Evolutionary conservation across 805 yeast genomes (phyloP), one percentile per base, ranked within the genome.

Genomic region (Lipomyces mesembrius): DNA sequence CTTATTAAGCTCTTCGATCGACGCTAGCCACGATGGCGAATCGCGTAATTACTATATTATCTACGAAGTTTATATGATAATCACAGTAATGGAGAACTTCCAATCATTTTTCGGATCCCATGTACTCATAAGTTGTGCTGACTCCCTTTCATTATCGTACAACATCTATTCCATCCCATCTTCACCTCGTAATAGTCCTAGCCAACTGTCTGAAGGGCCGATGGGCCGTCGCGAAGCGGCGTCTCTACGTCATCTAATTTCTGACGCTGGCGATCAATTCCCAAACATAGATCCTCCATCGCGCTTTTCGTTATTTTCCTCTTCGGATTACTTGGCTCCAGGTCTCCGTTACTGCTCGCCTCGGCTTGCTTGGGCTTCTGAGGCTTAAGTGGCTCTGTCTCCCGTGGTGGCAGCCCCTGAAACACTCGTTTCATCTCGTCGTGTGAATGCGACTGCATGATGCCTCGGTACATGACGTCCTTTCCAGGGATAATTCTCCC

Each of bases 401-500:
- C 7, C 35, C 17, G 59, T 20, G 22, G 17, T 46, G 61, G 32
- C 43, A 43, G 20, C 9, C 39, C 61, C 11, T 14, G 34, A 46
- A 61, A 25, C 12, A 27, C 60, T 7, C 34, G 32, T 20, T 63
- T 49, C 8, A 70, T 29, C 20, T 72, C 63, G 56, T 83, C 85
- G 58, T 82, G 76, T 0, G 85, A 81, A 75, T 87, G 91, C 54
- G 86, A 79, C 72, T 83, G 81, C 65, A 87, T 82, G 61, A 92
- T 78, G 58, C 77, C 71, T 71, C 84, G 87, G 75, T 90, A 90
- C 59, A 85, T 80, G 12, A 82, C 80, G 2, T 86, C 83, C 75
- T 86, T 89, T 0, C 96, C 94, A 0, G 97, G 97, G 12, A 91
- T 81, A 79, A 91, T 87, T 74, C 92, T 87, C 43, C 87, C 80